A percentile compares a stretch with the other conserved stretches of the same genome.
phyloP scores from a whole-genome alignment of 2,329 filamentous ascomycete species.

The Plectosphaerella cucumerina region DNA sequence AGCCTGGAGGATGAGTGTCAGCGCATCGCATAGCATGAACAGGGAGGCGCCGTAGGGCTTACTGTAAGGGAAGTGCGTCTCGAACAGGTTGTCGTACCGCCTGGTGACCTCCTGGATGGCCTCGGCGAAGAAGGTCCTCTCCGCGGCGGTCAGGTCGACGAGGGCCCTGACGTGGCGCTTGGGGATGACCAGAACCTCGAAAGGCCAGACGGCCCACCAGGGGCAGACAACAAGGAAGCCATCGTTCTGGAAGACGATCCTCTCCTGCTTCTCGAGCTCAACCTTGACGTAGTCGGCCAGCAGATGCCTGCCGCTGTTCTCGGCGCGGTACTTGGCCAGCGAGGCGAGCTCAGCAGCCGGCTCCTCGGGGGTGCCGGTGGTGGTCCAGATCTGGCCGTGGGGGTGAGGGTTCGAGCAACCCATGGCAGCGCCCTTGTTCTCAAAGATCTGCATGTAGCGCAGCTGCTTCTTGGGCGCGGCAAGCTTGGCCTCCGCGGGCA shows the following conservation, averaged over 20 bases:
- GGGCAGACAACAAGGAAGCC: slow-evolving; percentile 85
- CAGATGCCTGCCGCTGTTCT: slow-evolving; percentile 71
- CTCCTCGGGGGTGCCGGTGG: slow-evolving; percentile 86
- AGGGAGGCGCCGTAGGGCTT: slow-evolving; percentile 26
- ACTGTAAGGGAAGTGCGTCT: slow-evolving; percentile 96
- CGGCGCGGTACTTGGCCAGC: slow-evolving; percentile 70
- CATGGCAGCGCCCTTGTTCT: slow-evolving; percentile 98
- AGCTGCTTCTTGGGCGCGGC: slow-evolving; percentile 68
- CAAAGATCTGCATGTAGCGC: slow-evolving; percentile 98
- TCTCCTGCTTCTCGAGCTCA: slow-evolving; percentile 76
- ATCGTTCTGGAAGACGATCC: slow-evolving; percentile 84
- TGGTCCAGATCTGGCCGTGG: slow-evolving; percentile 95
- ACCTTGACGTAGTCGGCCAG: slow-evolving; percentile 83
- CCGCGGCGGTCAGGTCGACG: slow-evolving; percentile 70
- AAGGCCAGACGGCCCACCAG: slow-evolving; percentile 98
- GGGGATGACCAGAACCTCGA: slow-evolving; percentile 86
- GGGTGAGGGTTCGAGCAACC: slow-evolving; percentile 98
- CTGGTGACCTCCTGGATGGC: slow-evolving; percentile 83
- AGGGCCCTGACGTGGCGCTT: slow-evolving; percentile 81
- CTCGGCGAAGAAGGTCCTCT: slow-evolving; percentile 73
- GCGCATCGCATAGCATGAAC: neutral
- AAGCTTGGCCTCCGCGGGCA: slow-evolving; percentile 29
- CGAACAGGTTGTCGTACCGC: slow-evolving; percentile 94
- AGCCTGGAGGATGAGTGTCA: slow-evolving; percentile 47
- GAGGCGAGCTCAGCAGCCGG: slow-evolving; percentile 74